Evolutionary conservation across 192 early-diverging fungal species (phyloP).

Genomic region (Entrophospora sp.): DNA sequence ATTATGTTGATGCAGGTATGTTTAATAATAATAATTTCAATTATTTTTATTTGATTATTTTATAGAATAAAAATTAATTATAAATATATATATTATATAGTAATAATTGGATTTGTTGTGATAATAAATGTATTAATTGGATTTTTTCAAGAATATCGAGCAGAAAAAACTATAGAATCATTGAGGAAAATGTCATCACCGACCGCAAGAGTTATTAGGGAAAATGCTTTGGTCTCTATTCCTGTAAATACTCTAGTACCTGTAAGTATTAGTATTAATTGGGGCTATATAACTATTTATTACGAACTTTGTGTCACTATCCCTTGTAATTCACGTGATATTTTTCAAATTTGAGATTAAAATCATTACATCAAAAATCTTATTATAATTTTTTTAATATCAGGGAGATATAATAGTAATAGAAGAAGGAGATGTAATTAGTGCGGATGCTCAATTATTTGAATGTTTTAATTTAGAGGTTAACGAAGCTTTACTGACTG

Average conservation of each 20-base stretch:
- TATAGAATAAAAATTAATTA: too few relatives aligned
- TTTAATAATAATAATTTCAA: too few relatives aligned
- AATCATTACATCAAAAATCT: too few relatives aligned
- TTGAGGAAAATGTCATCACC: slow-evolving; percentile 83
- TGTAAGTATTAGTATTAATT: slow-evolving; percentile 21
- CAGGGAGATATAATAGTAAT: slow-evolving; percentile 77
- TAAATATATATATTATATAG: neutral
- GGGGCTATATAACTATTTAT: too few relatives aligned
- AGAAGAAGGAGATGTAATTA: slow-evolving; percentile 90
- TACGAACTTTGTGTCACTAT: too few relatives aligned
- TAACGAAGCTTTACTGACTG: slow-evolving; percentile 87
- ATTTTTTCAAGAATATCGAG: slow-evolving; percentile 87
- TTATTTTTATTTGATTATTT: too few relatives aligned
- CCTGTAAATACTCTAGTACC: slow-evolving; percentile 75
- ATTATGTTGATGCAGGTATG: slow-evolving; percentile 66
- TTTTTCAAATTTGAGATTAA: too few relatives aligned
- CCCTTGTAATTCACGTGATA: too few relatives aligned
- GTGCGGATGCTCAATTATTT: slow-evolving; percentile 81
- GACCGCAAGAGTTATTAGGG: slow-evolving; percentile 77
- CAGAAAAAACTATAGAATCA: slow-evolving; percentile 91
- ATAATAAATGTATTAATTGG: slow-evolving; percentile 82
- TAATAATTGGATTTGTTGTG: slow-evolving; percentile 69
- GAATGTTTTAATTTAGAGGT: slow-evolving; percentile 84
- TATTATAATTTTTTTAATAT: too few relatives aligned
- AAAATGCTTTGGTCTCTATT: slow-evolving; percentile 61